phyloP scores from a whole-genome alignment of 768 basidiomycete genomes.

The Tulasnella sp. region DNA sequence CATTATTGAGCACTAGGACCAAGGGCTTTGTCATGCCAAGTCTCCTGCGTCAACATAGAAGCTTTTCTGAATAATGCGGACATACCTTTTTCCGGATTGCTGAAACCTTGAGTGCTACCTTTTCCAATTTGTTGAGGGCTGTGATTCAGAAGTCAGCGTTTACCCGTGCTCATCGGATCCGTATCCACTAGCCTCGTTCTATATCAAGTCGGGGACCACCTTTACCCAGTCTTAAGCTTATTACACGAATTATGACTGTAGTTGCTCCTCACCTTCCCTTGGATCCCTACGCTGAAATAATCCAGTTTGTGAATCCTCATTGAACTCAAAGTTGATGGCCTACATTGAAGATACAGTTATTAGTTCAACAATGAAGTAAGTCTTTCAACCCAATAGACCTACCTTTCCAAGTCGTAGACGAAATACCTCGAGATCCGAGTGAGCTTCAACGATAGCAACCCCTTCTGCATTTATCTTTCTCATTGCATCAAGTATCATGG shows the following conservation, averaged over 20 bases:
- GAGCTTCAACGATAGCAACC: conserved; percentile 66
- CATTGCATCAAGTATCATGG: conserved; percentile 78
- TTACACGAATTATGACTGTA: no score
- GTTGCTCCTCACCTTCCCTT: conserved; percentile 41
- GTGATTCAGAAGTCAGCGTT: background rate
- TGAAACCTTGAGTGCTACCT: conserved; percentile 62
- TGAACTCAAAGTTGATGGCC: conserved; percentile 73
- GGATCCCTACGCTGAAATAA: conserved; percentile 76
- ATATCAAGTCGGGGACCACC: conserved; percentile 70
- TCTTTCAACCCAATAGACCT: background rate
- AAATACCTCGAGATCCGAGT: conserved; percentile 80
- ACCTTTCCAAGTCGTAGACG: conserved; percentile 65
- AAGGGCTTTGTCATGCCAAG: conserved; percentile 34
- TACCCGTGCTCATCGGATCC: background rate
- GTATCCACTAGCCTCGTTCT: conserved; percentile 45
- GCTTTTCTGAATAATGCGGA: background rate
- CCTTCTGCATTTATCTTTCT: conserved; percentile 54
- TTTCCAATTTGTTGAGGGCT: conserved; percentile 75
- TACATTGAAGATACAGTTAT: background rate
- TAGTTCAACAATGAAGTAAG: background rate
- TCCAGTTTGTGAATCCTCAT: conserved; percentile 61
- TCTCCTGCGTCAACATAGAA: background rate
- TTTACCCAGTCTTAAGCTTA: conserved; percentile 19
- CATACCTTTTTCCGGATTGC: conserved; percentile 32
- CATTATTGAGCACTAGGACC: conserved; percentile 70